Percentiles rank a stretch among this genome's conserved stretches.
Conservation (phyloP, 768 basidiomycete species). For the Suillus luteus region DNA sequence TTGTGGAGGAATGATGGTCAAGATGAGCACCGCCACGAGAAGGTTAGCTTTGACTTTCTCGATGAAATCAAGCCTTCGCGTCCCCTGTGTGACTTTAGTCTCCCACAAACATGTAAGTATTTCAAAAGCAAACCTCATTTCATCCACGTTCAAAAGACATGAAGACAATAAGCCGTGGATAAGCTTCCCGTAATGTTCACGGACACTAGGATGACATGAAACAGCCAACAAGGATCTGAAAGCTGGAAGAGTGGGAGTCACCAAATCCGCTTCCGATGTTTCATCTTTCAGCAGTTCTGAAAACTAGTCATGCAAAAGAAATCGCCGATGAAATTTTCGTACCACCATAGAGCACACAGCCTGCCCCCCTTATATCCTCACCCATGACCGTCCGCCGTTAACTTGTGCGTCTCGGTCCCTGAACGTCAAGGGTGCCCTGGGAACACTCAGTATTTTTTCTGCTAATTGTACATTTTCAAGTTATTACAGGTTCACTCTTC, state of each 20-base stretch:
- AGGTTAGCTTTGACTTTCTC: constrained; percentile 91
- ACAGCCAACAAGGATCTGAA: constrained; percentile 74
- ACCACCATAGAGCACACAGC: constrained; percentile 81
- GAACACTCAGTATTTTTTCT: no score
- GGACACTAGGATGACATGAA: constrained; percentile 40
- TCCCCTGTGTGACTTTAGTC: constrained; percentile 53
- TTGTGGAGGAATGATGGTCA: constrained; percentile 73
- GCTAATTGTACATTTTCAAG: no score
- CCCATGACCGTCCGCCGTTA: no score
- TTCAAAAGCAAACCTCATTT: constrained; percentile 71
- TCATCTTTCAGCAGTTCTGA: constrained; percentile 87
- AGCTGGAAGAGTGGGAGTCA: constrained; percentile 76
- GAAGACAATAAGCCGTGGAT: constrained; percentile 84
- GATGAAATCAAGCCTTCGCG: constrained; percentile 74
- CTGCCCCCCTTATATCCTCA: constrained; percentile 80
- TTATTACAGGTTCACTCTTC: no score
- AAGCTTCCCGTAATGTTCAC: constrained; percentile 57
- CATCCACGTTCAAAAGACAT: constrained; percentile 84
- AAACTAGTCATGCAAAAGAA: constrained; percentile 16
- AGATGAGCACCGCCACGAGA: constrained; percentile 78
- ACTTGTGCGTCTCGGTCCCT: no score
- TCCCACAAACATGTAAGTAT: not conserved
- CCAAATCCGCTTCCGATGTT: constrained; percentile 72
- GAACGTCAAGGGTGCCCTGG: no score
- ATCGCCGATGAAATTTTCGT: constrained; percentile 8